Evolutionary conservation across 2,329 filamentous ascomycete species (phyloP).

Genomic region (Aspergillus hiratsukae): DNA sequence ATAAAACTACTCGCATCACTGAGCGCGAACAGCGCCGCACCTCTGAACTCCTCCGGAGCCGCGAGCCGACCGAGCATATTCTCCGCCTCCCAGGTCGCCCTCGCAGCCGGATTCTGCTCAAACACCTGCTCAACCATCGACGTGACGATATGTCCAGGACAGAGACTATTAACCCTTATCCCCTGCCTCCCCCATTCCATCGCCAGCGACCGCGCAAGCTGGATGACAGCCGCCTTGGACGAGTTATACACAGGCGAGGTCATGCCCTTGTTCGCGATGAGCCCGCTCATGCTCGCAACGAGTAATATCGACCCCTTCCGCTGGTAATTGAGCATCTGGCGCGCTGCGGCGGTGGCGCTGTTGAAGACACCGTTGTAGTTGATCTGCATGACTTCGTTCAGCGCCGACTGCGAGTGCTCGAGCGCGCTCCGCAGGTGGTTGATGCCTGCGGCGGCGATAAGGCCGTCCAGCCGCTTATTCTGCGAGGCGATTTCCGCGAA

Average conservation of each 20-base stretch:
- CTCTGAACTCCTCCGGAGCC: constrained; percentile 55
- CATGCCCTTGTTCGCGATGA: constrained; percentile 47
- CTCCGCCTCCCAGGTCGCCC: constrained; percentile 40
- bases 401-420: constrained; percentile 38
- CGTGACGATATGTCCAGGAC: constrained; percentile 53
- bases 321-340: constrained; percentile 48
- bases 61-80: constrained; percentile 53
- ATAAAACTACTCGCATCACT: constrained; percentile 66
- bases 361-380: constrained; percentile 50
- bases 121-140: constrained; percentile 82
- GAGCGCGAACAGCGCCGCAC: constrained; percentile 64
- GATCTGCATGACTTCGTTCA: constrained; percentile 43
- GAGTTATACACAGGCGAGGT: constrained; percentile 47
- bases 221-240: constrained; percentile 52
- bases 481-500: constrained; percentile 33
- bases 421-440: constrained; percentile 41
- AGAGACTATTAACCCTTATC: constrained; percentile 52
- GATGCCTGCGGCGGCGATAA: constrained; percentile 41
- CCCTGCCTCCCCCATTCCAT: constrained; percentile 50
- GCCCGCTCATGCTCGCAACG: constrained; percentile 49
- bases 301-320: constrained; percentile 47
- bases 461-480: constrained; percentile 36
- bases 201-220: constrained; percentile 48
- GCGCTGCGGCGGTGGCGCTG: constrained; percentile 44
- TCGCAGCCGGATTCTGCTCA: constrained; percentile 63